Evolutionary conservation across 139 green algal species (phyloP).

Genomic region (Chlorella sp.): DNA sequence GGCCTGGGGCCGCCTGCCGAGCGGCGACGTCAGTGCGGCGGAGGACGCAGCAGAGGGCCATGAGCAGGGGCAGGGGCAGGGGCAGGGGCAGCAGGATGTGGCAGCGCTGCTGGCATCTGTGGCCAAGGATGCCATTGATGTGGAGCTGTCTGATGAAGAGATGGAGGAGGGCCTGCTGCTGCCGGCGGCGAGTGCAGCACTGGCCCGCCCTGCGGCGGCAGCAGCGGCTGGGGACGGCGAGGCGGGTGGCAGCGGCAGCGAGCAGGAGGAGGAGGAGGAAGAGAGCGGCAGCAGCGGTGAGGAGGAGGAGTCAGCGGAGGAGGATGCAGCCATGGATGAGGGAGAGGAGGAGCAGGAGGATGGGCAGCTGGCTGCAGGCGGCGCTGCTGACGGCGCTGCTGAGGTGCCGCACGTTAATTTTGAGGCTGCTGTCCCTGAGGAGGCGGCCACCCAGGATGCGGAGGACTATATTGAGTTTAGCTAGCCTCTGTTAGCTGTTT

Average conservation of each 20-base stretch:
- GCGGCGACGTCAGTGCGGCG: background rate
- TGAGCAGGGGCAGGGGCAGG: background rate
- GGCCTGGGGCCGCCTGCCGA: background rate
- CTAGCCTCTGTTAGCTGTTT: no score
- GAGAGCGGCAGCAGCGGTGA: background rate
- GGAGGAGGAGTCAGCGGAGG: background rate
- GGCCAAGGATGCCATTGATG: constrained; percentile 15
- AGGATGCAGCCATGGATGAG: background rate
- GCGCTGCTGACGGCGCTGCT: background rate
- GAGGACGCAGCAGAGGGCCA: background rate
- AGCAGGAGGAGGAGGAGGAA: background rate
- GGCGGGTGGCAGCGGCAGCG: background rate
- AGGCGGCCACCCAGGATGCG: background rate
- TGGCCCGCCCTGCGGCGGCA: background rate
- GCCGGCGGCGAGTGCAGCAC: background rate
- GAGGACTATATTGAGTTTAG: background rate
- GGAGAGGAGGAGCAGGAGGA: background rate
- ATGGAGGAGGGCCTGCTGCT: background rate
- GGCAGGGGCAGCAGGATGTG: background rate
- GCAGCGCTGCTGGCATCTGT: constrained; percentile 1
- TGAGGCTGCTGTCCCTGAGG: background rate
- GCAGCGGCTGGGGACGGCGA: background rate
- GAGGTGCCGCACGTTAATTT: no score
- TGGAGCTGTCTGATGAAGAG: constrained; percentile 31
- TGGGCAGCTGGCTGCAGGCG: background rate